phyloP scores from a whole-genome alignment of 2,329 filamentous ascomycete genomes.

The Scedosporium aurantiacum region DNA sequence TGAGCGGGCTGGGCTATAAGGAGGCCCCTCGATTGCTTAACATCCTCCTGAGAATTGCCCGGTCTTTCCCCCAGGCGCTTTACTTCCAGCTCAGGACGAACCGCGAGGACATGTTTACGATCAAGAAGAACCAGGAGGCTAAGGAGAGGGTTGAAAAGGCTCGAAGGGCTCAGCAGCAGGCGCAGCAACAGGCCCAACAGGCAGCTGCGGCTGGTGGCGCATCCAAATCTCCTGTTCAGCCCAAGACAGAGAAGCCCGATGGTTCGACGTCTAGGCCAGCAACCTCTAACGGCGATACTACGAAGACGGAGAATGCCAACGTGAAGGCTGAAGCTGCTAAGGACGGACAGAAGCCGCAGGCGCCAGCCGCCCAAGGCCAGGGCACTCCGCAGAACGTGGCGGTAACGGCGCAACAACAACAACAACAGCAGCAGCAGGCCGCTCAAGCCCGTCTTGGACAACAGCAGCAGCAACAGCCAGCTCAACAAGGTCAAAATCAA shows the following conservation, averaged over 20 bases:
- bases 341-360: conserved; percentile 1
- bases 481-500: conserved; percentile 12
- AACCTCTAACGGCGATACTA: conserved; percentile 34
- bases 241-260: conserved; percentile 41
- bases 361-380: not conserved
- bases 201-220: conserved; percentile 23
- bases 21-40: conserved; percentile 79
- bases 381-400: conserved; percentile 9
- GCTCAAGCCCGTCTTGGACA: not conserved
- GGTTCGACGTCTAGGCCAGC: conserved; percentile 32
- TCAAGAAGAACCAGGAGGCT: conserved; percentile 77
- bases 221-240: conserved; percentile 33
- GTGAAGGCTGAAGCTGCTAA: conserved; percentile 11
- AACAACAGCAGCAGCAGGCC: conserved; percentile 2
- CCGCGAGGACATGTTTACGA: conserved; percentile 82
- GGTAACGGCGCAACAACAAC: conserved; percentile 8
- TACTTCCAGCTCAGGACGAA: conserved; percentile 94
- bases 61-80: conserved; percentile 86
- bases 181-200: conserved; percentile 33
- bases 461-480: conserved; percentile 9
- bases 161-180: conserved; percentile 26
- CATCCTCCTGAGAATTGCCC: conserved; percentile 86
- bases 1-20: conserved; percentile 82
- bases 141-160: conserved; percentile 46
- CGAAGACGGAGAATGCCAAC: conserved; percentile 34